phyloP scores from a whole-genome alignment of 2,329 filamentous ascomycete genomes.

The Xylariaceae sp. region DNA sequence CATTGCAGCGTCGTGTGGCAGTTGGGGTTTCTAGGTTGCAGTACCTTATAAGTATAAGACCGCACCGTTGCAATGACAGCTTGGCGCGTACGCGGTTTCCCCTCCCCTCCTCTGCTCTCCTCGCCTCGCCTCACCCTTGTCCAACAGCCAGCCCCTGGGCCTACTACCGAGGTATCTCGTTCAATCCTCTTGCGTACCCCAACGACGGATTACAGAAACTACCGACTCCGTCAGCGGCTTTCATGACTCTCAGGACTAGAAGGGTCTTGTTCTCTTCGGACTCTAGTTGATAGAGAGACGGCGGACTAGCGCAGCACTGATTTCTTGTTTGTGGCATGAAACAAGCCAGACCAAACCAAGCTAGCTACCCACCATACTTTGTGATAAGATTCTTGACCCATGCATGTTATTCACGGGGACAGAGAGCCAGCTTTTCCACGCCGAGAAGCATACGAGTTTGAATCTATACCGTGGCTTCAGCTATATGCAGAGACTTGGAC shows the following conservation, averaged over 20 bases:
- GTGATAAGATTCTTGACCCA: not conserved
- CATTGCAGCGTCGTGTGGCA: not conserved
- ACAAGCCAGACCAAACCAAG: not conserved
- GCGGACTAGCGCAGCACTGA: no score
- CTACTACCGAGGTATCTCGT: not conserved
- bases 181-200: not conserved
- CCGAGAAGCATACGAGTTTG: no score
- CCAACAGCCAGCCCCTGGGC: not conserved
- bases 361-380: not conserved
- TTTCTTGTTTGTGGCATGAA: not conserved
- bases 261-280: no score
- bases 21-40: not conserved
- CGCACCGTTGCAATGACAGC: not conserved
- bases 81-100: not conserved
- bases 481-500: no score
- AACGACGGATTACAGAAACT: not conserved
- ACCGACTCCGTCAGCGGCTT: not conserved
- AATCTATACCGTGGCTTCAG: no score
- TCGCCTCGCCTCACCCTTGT: not conserved
- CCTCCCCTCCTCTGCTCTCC: no score
- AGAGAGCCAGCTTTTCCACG: no score
- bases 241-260: not conserved
- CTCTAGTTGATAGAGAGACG: no score
- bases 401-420: no score
- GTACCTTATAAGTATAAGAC: not conserved